Conservation (phyloP, 2,329 filamentous ascomycete genomes). For the Chalaropsis thielavioides region DNA sequence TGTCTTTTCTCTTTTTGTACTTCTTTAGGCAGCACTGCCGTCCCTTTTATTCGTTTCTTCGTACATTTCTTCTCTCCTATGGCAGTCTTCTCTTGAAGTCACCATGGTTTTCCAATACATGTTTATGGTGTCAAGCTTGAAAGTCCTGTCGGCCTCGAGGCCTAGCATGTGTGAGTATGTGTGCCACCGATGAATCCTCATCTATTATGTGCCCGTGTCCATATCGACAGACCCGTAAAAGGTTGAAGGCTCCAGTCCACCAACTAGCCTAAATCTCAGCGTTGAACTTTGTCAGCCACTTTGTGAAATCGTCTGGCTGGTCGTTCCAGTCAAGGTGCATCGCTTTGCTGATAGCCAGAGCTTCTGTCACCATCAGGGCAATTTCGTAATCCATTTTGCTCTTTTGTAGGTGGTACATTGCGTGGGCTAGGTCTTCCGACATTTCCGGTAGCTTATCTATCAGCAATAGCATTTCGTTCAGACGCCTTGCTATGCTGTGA, state of each 20-base stretch:
- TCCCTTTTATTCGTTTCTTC: not conserved
- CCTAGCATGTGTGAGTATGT: not conserved
- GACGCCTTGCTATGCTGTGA: slow-evolving; percentile 26
- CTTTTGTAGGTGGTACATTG: slow-evolving; percentile 56
- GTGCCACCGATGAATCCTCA: not conserved
- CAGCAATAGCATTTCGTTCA: slow-evolving; percentile 42
- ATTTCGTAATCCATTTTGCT: slow-evolving; percentile 44
- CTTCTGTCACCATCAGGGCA: slow-evolving; percentile 45
- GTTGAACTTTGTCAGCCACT: slow-evolving; percentile 41
- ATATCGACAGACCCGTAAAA: not conserved
- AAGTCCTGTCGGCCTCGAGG: not conserved
- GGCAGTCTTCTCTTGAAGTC: not conserved
- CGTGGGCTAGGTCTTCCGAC: slow-evolving; percentile 54
- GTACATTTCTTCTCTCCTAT: not conserved
- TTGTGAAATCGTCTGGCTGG: slow-evolving; percentile 58
- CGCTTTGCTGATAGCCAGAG: slow-evolving; percentile 40
- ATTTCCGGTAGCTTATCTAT: slow-evolving; percentile 49
- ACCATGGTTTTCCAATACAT: not conserved
- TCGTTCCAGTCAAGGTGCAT: slow-evolving; percentile 48
- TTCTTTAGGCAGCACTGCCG: not conserved
- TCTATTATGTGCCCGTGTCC: not conserved
- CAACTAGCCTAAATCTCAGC: not conserved
- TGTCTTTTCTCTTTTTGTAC: not conserved
- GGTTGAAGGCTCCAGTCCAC: not conserved
- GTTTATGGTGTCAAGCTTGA: not conserved